These are phyloP conservation scores for Beauveria brongniartii DNA, from an alignment of 2,329 filamentous ascomycete species.

Conservation along the genomic window DNA sequence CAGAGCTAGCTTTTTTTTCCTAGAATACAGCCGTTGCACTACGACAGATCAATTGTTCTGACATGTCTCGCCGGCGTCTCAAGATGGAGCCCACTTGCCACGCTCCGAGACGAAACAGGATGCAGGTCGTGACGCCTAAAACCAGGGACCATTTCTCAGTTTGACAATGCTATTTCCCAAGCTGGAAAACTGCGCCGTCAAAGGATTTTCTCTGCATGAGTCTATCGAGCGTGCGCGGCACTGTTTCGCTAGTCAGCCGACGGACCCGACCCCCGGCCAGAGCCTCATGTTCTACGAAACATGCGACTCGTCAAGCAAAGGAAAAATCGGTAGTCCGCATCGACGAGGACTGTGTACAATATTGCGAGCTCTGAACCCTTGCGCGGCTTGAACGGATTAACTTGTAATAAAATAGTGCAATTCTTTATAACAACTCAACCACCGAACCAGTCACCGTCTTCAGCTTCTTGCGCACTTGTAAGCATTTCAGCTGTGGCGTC, in stretches of 20 bases:
- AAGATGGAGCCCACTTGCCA: background rate
- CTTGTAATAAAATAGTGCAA: no score
- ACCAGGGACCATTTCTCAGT: background rate
- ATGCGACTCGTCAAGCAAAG: no score
- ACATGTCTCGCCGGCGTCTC: constrained; percentile 5
- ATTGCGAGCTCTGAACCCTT: no score
- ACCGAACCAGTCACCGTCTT: background rate
- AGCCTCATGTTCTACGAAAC: no score
- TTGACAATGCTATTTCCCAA: background rate
- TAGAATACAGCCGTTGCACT: background rate
- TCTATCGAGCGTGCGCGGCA: background rate
- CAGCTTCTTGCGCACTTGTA: background rate
- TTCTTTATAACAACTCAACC: no score
- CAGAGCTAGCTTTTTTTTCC: background rate
- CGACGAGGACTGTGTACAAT: no score
- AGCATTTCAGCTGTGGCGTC: background rate
- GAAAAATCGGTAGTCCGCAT: no score
- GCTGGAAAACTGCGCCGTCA: background rate
- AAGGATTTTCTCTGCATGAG: background rate
- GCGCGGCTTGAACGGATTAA: no score
- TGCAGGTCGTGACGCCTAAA: background rate
- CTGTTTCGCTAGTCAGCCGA: no score
- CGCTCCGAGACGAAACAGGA: background rate
- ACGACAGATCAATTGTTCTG: background rate
- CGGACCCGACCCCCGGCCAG: no score